Evolutionary conservation across 352 stramenopile species (phyloP).

Genomic region (Phytophthora ramorum): DNA sequence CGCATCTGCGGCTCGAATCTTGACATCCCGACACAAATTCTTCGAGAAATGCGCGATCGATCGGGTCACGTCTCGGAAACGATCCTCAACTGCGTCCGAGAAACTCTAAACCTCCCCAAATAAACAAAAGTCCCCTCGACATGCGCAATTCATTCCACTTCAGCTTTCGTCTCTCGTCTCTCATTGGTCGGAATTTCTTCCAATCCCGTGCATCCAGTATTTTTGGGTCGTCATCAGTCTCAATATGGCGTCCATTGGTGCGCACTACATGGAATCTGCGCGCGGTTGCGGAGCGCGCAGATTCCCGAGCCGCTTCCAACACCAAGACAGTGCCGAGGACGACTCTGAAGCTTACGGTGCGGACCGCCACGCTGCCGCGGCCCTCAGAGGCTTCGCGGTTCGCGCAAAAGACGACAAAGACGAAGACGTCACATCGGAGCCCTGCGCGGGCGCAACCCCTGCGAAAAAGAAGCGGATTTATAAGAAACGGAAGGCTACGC

Average conservation of each 20-base stretch:
- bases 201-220: constrained; percentile 3
- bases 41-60: constrained; percentile 28
- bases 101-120: constrained; percentile 9
- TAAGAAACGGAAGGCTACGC: constrained; percentile 54
- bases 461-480: constrained; percentile 41
- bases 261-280: constrained; percentile 12
- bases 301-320: constrained; percentile 20
- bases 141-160: constrained; percentile 1
- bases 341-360: constrained; percentile 24
- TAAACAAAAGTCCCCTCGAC: background rate
- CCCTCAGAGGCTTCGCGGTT: constrained; percentile 23
- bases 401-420: constrained; percentile 21
- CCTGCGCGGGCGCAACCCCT: background rate
- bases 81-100: constrained; percentile 19
- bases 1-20: constrained; percentile 29
- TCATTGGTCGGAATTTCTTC: background rate
- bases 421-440: constrained; percentile 4
- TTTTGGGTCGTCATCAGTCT: background rate
- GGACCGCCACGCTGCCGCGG: constrained; percentile 33
- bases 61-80: constrained; percentile 6
- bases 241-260: constrained; percentile 33
- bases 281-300: too few species aligned
- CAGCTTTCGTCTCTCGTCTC: background rate
- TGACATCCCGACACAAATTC: constrained; percentile 17
- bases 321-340: constrained; percentile 28